Evolutionary conservation across 257 asterid genomes (phyloP).

Genomic region (Mitragyna speciosa): DNA sequence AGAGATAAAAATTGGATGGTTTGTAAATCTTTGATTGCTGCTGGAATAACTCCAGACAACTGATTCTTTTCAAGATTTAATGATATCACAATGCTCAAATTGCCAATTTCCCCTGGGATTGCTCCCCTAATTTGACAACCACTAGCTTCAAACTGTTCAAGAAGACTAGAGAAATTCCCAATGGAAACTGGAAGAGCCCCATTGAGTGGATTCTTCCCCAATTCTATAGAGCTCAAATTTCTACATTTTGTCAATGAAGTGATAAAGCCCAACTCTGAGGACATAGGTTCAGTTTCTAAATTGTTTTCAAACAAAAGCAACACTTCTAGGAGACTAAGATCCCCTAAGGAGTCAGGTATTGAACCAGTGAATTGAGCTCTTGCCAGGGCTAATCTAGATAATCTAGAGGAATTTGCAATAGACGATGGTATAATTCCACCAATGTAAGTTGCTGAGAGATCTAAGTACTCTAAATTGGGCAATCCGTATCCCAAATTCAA

Average conservation of each 20-base stretch:
- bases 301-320: background rate
- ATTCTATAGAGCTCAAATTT: fast-evolving
- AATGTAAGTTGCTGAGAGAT: background rate
- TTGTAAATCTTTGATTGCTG: background rate
- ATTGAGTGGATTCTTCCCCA: background rate
- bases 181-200: background rate
- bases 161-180: background rate
- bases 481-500: background rate
- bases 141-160: fast-evolving
- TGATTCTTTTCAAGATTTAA: background rate
- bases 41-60: constrained; percentile 10
- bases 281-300: background rate
- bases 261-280: background rate
- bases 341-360: background rate
- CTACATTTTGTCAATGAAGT: background rate
- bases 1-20: background rate
- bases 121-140: constrained; percentile 17
- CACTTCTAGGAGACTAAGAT: background rate
- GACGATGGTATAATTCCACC: background rate
- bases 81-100: constrained; percentile 15
- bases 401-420: background rate
- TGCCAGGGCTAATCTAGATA: fast-evolving
- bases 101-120: constrained; percentile 39
- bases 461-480: background rate
- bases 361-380: background rate